Conservation (phyloP, 1,284 basidiomycete species). For the Crepidotus sp. region DNA sequence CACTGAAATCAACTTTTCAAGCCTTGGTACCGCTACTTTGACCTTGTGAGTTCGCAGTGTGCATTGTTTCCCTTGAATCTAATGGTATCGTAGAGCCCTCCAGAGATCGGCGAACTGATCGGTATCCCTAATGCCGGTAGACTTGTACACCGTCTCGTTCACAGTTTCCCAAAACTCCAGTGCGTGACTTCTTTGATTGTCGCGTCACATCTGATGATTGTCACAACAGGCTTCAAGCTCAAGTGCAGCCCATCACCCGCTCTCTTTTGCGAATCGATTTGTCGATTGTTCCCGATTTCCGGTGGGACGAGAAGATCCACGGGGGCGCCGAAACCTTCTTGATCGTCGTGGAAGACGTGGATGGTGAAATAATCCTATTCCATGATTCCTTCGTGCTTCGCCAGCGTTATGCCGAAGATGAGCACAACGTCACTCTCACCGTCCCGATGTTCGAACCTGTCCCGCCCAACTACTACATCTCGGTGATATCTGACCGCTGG, state of each 20-base stretch:
- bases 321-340: conserved; percentile 84
- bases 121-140: conserved; percentile 89
- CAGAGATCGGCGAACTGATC: conserved; percentile 89
- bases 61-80: background rate
- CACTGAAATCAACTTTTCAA: conserved; percentile 23
- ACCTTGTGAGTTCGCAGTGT: conserved; percentile 48
- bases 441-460: conserved; percentile 96
- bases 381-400: conserved; percentile 90
- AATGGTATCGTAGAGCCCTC: conserved; percentile 41
- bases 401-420: conserved; percentile 85
- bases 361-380: conserved; percentile 92
- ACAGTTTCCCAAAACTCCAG: conserved; percentile 94
- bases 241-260: conserved; percentile 89
- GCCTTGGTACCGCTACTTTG: conserved; percentile 96
- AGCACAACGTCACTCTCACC: conserved; percentile 90
- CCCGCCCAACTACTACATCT: conserved; percentile 97
- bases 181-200: conserved; percentile 31
- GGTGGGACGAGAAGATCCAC: conserved; percentile 95
- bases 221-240: conserved; percentile 76
- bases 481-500: conserved; percentile 93
- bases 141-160: conserved; percentile 89
- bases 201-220: conserved; percentile 5
- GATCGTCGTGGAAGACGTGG: conserved; percentile 94
- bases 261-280: conserved; percentile 84
- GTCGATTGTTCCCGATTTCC: conserved; percentile 91